Evolutionary conservation across 2,329 filamentous ascomycete species (phyloP).

Genomic region (Neospermospora avenae): DNA sequence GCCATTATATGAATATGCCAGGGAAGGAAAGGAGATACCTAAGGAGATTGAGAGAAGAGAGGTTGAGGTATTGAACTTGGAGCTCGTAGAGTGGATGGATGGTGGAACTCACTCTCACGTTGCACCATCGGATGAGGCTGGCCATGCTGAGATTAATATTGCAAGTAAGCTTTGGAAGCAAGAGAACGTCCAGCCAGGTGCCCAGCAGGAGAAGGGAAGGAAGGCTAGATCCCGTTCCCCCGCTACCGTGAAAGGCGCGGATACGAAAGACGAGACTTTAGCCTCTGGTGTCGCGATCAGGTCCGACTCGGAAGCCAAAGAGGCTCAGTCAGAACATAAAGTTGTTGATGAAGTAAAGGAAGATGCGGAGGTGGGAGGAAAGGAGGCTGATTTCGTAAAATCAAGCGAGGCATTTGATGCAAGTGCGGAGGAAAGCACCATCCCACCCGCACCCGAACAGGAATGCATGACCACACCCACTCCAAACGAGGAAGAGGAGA

Average conservation of each 20-base stretch:
- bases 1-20: conserved; percentile 91
- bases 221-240: background rate
- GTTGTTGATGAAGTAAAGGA: background rate
- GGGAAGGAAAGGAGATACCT: conserved; percentile 83
- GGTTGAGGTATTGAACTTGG: conserved; percentile 73
- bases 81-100: conserved; percentile 81
- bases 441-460: conserved; percentile 25
- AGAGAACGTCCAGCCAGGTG: conserved; percentile 44
- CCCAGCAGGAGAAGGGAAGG: background rate
- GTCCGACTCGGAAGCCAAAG: background rate
- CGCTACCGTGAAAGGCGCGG: background rate
- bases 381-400: background rate
- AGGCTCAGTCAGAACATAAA: background rate
- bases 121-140: conserved; percentile 78
- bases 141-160: conserved; percentile 68
- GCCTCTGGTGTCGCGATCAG: background rate
- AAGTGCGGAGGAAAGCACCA: background rate
- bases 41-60: conserved; percentile 77
- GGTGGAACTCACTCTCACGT: conserved; percentile 75
- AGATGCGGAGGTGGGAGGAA: background rate
- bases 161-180: conserved; percentile 69
- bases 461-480: conserved; percentile 13
- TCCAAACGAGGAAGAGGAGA: background rate
- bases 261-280: background rate
- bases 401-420: background rate